Conservation (phyloP, 441 rosid species). For the Sinapis alba region DNA sequence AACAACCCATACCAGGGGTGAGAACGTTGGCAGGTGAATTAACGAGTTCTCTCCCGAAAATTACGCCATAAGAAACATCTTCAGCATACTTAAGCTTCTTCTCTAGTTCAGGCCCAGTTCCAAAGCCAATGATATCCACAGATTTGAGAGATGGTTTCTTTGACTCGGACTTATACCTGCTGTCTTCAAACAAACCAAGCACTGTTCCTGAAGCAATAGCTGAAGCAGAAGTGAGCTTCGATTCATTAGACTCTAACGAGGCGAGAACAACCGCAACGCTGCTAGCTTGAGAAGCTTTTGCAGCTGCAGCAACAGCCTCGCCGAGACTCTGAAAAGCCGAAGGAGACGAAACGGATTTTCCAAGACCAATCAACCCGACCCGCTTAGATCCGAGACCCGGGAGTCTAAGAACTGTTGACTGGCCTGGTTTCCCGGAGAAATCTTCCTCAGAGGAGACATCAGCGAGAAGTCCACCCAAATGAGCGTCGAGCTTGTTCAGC, state of each 20-base stretch:
- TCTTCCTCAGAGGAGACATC: slow-evolving; percentile 94
- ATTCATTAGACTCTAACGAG: slow-evolving; percentile 61
- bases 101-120: slow-evolving; percentile 75
- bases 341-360: slow-evolving; percentile 60
- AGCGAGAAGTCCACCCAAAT: slow-evolving; percentile 73
- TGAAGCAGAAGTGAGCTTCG: slow-evolving; percentile 67
- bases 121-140: slow-evolving; percentile 87
- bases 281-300: slow-evolving; percentile 73
- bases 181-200: slow-evolving; percentile 78
- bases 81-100: slow-evolving; percentile 83
- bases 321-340: slow-evolving; percentile 66
- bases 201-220: slow-evolving; percentile 83
- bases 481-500: slow-evolving; percentile 69
- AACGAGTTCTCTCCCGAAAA: slow-evolving; percentile 81
- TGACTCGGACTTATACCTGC: slow-evolving; percentile 76
- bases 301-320: slow-evolving; percentile 82
- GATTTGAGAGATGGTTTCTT: slow-evolving; percentile 65
- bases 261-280: slow-evolving; percentile 69
- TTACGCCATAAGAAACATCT: slow-evolving; percentile 75
- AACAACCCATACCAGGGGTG: slow-evolving; percentile 69
- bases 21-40: slow-evolving; percentile 96
- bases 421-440: slow-evolving; percentile 86
- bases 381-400: slow-evolving; percentile 81
- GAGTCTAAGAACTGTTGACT: slow-evolving; percentile 77
- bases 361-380: slow-evolving; percentile 85